These are phyloP conservation scores for Aspergillus fischeri DNA, from an alignment of 2,329 filamentous ascomycete species.

Conservation along the genomic window DNA sequence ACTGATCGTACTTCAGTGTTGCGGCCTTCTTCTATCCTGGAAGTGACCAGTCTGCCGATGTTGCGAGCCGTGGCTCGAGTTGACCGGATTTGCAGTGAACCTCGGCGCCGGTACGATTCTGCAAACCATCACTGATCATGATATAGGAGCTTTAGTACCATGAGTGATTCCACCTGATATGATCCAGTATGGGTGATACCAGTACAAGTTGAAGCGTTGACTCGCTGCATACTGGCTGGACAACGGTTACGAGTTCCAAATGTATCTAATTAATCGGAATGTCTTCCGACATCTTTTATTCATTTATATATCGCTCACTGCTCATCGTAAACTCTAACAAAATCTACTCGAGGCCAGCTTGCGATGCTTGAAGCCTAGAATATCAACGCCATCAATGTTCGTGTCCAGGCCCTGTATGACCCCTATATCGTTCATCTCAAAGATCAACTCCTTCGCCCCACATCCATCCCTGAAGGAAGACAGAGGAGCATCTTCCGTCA, in stretches of 20 bases:
- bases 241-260: not conserved
- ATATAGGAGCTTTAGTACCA: not conserved
- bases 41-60: slow-evolving; percentile 22
- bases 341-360: not conserved
- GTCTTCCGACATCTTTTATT: not conserved
- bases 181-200: not conserved
- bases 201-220: not conserved
- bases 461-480: not conserved
- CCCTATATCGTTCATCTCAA: not conserved
- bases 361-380: not conserved
- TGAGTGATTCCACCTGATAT: not conserved
- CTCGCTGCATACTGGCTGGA: not conserved
- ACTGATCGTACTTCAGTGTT: slow-evolving; percentile 28
- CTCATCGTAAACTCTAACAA: too few species aligned
- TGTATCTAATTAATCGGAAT: not conserved
- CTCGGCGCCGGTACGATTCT: not conserved
- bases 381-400: not conserved
- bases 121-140: not conserved
- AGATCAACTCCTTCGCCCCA: not conserved
- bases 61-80: slow-evolving; percentile 18
- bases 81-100: not conserved
- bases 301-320: not conserved
- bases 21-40: slow-evolving; percentile 41
- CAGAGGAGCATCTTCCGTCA: not conserved
- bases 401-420: not conserved